Conservation (phyloP, 768 basidiomycete species). For the Clitopilus hobsonii region DNA sequence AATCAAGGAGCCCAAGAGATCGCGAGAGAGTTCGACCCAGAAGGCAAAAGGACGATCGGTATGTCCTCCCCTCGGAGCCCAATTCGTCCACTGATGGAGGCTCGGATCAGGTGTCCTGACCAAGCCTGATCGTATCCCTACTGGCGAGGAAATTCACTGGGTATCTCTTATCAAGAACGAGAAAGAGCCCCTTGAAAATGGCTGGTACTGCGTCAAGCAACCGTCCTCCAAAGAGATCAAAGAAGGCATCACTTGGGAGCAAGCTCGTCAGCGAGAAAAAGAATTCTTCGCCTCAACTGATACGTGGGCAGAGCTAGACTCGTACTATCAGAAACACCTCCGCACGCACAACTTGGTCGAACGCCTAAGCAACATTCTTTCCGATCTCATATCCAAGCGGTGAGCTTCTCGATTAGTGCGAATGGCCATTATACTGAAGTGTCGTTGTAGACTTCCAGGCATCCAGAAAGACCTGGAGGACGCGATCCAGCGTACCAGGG, state of each 20-base stretch:
- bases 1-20: conserved; percentile 74
- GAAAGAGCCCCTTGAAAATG: conserved; percentile 42
- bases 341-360: conserved; percentile 54
- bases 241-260: conserved; percentile 49
- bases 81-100: not conserved
- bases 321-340: conserved; percentile 44
- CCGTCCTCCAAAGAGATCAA: conserved; percentile 47
- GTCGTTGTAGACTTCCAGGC: conserved; percentile 27
- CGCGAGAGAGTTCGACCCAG: conserved; percentile 53
- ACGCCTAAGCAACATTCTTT: conserved; percentile 54
- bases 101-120: conserved; percentile 57
- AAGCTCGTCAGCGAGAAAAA: conserved; percentile 54
- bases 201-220: conserved; percentile 60
- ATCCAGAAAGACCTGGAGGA: conserved; percentile 55
- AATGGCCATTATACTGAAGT: not conserved
- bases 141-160: conserved; percentile 54
- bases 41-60: conserved; percentile 71
- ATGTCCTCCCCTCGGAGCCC: conserved; percentile 8
- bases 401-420: conserved; percentile 20
- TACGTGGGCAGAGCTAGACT: conserved; percentile 54
- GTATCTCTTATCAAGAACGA: conserved; percentile 52
- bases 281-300: conserved; percentile 47
- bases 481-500: conserved; percentile 34
- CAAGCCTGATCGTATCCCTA: conserved; percentile 64
- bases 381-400: conserved; percentile 60